Conservation (phyloP, 352 stramenopile species). For the Pythium rhizo-oryzae region DNA sequence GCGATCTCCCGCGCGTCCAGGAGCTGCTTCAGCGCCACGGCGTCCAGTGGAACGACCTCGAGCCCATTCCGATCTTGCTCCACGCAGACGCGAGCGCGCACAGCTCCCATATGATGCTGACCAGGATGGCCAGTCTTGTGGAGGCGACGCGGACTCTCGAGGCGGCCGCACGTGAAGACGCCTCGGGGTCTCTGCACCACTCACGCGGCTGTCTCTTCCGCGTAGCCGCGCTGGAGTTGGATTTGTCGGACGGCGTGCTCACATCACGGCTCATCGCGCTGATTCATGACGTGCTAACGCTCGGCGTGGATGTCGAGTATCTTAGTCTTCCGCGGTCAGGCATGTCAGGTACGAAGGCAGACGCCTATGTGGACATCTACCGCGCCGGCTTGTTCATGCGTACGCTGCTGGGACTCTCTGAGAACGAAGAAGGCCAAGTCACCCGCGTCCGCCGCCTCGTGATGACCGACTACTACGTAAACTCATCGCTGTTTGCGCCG, state of each 20-base stretch:
- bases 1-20: conserved; percentile 3
- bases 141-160: background rate
- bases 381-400: conserved; percentile 1
- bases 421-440: background rate
- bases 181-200: background rate
- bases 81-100: background rate
- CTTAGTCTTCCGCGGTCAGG: background rate
- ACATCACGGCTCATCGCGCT: background rate
- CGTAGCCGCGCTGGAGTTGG: conserved; percentile 1
- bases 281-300: background rate
- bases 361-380: background rate
- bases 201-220: background rate
- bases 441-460: background rate
- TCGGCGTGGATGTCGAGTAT: background rate
- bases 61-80: conserved; percentile 7
- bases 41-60: background rate
- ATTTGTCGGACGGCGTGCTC: background rate
- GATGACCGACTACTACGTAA: conserved; percentile 1
- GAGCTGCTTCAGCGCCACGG: conserved; percentile 8
- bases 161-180: background rate
- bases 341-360: background rate
- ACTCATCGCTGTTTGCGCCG: background rate
- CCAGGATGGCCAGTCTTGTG: background rate
- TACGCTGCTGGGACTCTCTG: conserved; percentile 4
- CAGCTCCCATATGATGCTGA: background rate